These are phyloP conservation scores for Colletotrichum zoysiae DNA, from an alignment of 2,329 filamentous ascomycete genomes.

Conservation along the genomic window DNA sequence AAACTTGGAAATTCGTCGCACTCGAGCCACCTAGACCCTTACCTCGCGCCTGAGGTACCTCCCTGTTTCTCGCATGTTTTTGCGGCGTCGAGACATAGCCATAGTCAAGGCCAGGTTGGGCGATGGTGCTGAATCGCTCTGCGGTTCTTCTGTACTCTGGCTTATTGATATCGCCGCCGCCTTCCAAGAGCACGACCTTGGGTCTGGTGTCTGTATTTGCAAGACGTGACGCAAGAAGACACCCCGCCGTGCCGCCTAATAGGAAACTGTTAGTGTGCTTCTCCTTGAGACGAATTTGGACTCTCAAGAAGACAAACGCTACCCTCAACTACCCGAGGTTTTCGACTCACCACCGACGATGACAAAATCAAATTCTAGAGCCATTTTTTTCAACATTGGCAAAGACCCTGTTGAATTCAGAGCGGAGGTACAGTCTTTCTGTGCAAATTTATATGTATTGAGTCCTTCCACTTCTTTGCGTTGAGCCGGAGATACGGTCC, in stretches of 20 bases:
- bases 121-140: constrained; percentile 66
- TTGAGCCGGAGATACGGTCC: not conserved
- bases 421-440: not conserved
- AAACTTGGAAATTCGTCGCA: constrained; percentile 68
- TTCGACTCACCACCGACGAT: constrained; percentile 50
- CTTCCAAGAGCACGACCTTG: constrained; percentile 71
- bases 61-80: constrained; percentile 55
- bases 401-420: not conserved
- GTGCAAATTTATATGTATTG: not conserved
- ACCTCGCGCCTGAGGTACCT: constrained; percentile 63
- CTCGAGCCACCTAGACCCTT: constrained; percentile 64
- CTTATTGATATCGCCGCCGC: constrained; percentile 63
- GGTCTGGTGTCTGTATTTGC: constrained; percentile 61
- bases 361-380: constrained; percentile 49
- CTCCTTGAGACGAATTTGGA: not conserved
- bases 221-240: constrained; percentile 66
- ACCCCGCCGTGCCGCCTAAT: constrained; percentile 72
- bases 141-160: constrained; percentile 61
- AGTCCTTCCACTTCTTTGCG: not conserved
- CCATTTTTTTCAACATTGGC: not conserved
- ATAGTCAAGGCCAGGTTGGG: constrained; percentile 63
- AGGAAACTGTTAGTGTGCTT: not conserved
- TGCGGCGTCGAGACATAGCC: constrained; percentile 65
- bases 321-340: not conserved
- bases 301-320: not conserved